A percentile compares a stretch with the other conserved stretches of the same genome.
Evolutionary conservation across 1,139 yeast species (phyloP).

Genomic region (Komagataea norvegica): DNA sequence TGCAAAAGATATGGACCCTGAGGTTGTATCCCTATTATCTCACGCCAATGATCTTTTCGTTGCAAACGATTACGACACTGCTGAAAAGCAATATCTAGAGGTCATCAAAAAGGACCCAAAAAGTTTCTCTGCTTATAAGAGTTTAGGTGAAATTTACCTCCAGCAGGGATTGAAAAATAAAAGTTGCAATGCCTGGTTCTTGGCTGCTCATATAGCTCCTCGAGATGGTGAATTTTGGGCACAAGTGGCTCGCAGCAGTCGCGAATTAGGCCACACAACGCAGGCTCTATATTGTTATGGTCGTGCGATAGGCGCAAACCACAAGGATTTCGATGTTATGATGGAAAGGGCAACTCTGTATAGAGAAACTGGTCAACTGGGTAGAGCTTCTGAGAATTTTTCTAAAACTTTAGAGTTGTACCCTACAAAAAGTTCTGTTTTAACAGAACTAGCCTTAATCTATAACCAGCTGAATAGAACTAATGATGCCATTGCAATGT

Average conservation of each 20-base stretch:
- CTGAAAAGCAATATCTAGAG: conserved; percentile 62
- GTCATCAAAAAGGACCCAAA: conserved; percentile 74
- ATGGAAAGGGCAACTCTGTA: conserved; percentile 63
- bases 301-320: conserved; percentile 61
- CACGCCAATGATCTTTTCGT: conserved; percentile 81
- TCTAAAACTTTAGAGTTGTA: conserved; percentile 54
- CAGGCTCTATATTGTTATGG: conserved; percentile 85
- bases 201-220: conserved; percentile 80
- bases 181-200: conserved; percentile 76
- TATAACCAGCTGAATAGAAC: conserved; percentile 72
- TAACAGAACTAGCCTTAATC: conserved; percentile 71
- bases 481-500: conserved; percentile 77
- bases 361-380: conserved; percentile 56
- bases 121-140: conserved; percentile 78
- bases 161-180: conserved; percentile 61
- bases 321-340: conserved; percentile 49
- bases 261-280: conserved; percentile 62
- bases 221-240: conserved; percentile 82
- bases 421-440: conserved; percentile 59
- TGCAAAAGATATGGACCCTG: conserved; percentile 59
- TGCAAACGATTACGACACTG: conserved; percentile 55
- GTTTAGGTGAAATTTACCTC: conserved; percentile 79
- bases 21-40: conserved; percentile 59
- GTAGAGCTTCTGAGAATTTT: conserved; percentile 73
- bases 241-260: conserved; percentile 71